Evolutionary conservation across 2,329 filamentous ascomycete genomes (phyloP).

Genomic region (Cylindrodendrum hubeiense): DNA sequence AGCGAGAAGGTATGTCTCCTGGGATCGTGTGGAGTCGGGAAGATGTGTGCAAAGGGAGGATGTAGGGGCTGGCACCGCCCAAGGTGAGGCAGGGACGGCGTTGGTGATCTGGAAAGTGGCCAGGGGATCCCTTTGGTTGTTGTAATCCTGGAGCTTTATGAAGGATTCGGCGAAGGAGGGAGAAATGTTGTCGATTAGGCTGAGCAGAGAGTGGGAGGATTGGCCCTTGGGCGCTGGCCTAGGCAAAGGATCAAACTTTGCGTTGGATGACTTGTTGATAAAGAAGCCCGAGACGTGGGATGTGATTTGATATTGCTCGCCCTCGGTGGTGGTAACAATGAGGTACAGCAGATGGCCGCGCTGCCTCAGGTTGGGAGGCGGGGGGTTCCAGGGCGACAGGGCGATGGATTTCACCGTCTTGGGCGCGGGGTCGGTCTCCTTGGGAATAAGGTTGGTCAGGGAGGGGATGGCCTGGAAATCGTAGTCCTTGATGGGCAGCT

Average conservation of each 20-base stretch:
- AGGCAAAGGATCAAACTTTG: constrained; percentile 93
- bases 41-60: constrained; percentile 78
- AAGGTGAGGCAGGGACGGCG: constrained; percentile 90
- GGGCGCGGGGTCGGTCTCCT: constrained; percentile 74
- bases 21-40: constrained; percentile 87
- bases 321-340: constrained; percentile 89
- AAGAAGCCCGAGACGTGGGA: constrained; percentile 95
- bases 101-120: constrained; percentile 97
- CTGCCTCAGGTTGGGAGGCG: constrained; percentile 89
- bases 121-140: constrained; percentile 86
- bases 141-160: constrained; percentile 83
- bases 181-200: constrained; percentile 82
- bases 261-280: constrained; percentile 95
- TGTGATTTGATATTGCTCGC: constrained; percentile 94
- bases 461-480: constrained; percentile 79
- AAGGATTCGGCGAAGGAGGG: constrained; percentile 86
- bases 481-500: constrained; percentile 73
- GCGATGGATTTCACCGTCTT: constrained; percentile 93
- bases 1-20: constrained; percentile 91
- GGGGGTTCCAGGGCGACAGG: constrained; percentile 95
- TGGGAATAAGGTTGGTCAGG: constrained; percentile 79
- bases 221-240: constrained; percentile 82
- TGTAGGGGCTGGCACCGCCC: constrained; percentile 81
- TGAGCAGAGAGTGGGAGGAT: constrained; percentile 87
- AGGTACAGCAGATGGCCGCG: constrained; percentile 95